These are phyloP conservation scores for Penicillium psychrosexuale DNA, from an alignment of 2,329 filamentous ascomycete genomes.

Conservation along the genomic window DNA sequence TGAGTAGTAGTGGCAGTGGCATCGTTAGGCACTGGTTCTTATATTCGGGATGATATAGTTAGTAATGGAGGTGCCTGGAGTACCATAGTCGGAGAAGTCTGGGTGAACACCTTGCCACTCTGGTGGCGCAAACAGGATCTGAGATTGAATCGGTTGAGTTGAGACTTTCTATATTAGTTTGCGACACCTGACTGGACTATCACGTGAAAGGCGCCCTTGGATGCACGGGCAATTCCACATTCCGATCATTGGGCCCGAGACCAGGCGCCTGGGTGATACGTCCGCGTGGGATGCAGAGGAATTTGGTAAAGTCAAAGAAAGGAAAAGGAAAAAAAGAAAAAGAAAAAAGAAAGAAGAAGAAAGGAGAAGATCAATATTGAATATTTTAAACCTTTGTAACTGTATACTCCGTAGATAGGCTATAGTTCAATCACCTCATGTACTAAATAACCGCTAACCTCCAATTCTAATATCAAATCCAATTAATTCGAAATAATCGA, in stretches of 20 bases:
- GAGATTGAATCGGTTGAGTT: too few species aligned
- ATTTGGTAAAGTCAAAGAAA: not conserved
- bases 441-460: not conserved
- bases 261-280: not conserved
- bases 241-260: not conserved
- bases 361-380: too few species aligned
- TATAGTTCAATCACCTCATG: too few species aligned
- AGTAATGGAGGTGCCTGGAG: not conserved
- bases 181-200: not conserved
- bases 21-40: not conserved
- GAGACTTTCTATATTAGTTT: not conserved
- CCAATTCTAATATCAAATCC: not conserved
- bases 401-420: too few species aligned
- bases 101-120: slow-evolving; percentile 9
- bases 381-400: too few species aligned
- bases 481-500: not conserved
- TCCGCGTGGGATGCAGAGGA: slow-evolving; percentile 1
- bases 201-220: not conserved
- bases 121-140: not conserved
- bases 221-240: slow-evolving; percentile 2
- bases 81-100: slow-evolving; percentile 3
- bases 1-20: not conserved
- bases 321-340: not conserved
- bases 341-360: not conserved
- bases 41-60: not conserved